These are phyloP conservation scores for Magnusiomyces tetraspermus DNA, from an alignment of 1,139 yeast genomes.

Conservation along the genomic window DNA sequence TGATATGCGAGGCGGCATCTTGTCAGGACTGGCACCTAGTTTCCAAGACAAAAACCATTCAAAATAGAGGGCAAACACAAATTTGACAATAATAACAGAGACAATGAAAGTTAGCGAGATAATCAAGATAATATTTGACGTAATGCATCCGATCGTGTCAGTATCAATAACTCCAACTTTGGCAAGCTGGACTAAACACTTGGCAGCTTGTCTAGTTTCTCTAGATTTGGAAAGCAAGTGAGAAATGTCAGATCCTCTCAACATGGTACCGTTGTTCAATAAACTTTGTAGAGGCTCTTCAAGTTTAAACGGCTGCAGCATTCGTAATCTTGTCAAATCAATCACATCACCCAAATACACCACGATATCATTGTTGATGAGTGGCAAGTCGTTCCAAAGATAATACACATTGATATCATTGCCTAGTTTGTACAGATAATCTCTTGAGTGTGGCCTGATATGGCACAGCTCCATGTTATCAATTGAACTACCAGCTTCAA, in stretches of 20 bases:
- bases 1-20: conserved; percentile 6
- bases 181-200: conserved; percentile 67
- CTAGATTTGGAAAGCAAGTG: conserved; percentile 11
- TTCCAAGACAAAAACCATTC: conserved; percentile 47
- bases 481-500: conserved; percentile 26
- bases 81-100: conserved; percentile 58
- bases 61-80: conserved; percentile 74
- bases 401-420: conserved; percentile 62
- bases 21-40: conserved; percentile 15
- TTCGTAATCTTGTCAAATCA: conserved; percentile 57
- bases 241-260: conserved; percentile 16
- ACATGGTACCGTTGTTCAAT: conserved; percentile 9
- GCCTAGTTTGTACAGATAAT: conserved; percentile 47
- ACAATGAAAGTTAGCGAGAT: conserved; percentile 67
- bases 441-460: conserved; percentile 51
- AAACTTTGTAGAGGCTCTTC: conserved; percentile 48
- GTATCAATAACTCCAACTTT: conserved; percentile 78
- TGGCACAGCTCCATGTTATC: conserved; percentile 69
- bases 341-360: conserved; percentile 79
- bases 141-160: conserved; percentile 76
- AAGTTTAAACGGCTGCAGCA: conserved; percentile 54
- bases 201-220: conserved; percentile 45
- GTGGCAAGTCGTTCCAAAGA: conserved; percentile 68
- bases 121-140: conserved; percentile 60
- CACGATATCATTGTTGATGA: conserved; percentile 53